Evolutionary conservation across 2,329 filamentous ascomycete genomes (phyloP), one percentile per base, ranked within the genome.

Genomic region (Fusarium papillatum): DNA sequence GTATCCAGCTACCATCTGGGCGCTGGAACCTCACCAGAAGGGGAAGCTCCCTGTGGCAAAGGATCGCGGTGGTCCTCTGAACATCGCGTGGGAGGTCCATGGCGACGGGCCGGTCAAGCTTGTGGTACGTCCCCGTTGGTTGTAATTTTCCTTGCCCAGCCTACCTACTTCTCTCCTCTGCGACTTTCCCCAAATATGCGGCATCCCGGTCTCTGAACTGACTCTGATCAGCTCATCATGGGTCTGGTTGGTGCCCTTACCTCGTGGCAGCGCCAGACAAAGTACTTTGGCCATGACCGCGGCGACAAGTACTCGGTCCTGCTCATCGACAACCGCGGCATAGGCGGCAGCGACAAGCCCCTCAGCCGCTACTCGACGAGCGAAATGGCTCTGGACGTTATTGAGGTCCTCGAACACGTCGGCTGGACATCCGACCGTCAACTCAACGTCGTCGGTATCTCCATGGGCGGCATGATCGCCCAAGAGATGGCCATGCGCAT

Each of bases 401-500:
- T 96, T 75, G 94, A 97, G 79, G 86, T 97, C 22, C 82, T 91
- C 34, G 89, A 92, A 75, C 90, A 94, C 78, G 82, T 97, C 13
- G 92, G 91, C 73, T 97, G 94, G 94, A 91, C 81, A 11, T 81
- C 70, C 60, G 83, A 66, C 74, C 88, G 81, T 78, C 87, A 78
- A 85, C 88, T 86, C 82, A 92, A 98, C 85, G 82, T 97, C 64
- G 87, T 94, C 39, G 95, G 95, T 68, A 92, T 96, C 75, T 95
- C 93, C 70, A 94, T 98, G 90, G 95, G 95, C 74, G 95, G 95
- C 80, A 98, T 98, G 95, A 96, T 98, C 79, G 91, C 94, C 4
- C 95, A 98, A 84, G 95, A 98, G 85, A 81, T 98, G 6, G 91
- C 89, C 26, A 86, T 84, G 76, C 82, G 87, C n/a, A 84, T 86